Evolutionary conservation across 768 basidiomycete species (phyloP), one percentile per base, ranked within the genome.

Genomic region (Lanmaoa pseudosensibilis): DNA sequence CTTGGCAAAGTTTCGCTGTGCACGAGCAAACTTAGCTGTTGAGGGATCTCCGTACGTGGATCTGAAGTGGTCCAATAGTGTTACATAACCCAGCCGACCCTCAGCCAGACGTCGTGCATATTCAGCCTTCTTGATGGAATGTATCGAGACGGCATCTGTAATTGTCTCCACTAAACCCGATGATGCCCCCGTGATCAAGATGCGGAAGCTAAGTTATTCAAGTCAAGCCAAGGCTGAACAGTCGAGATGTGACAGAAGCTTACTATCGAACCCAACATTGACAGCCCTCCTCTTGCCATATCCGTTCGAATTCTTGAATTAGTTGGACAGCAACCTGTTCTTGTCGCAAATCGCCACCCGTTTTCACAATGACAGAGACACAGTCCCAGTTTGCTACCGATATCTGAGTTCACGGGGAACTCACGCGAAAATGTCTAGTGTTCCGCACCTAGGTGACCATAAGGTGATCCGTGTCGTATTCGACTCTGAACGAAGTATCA

Each of bases 121-220:
- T 69, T 97, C 96, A 3, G 93, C 90, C 74, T 99, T 99, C 80
- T 99, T 99, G 72, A 99, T 97, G 1, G 97, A 98, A 70, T 99
- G 97, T 63, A 99, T 93, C 5, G 97, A 98, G 0, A 98, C 94
- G 0, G 96, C 91, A 64, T 99, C 97, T 4, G 94, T 98, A 61
- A 99, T 98, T 0, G 97, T 99, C 74, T 99, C 97, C 0, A 99
- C 93, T 48, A 99, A 74, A 23, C 95, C 97, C 13, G 97, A 98
- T 3, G 84, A 84, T 45, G 89, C 91, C 6, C 95, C 94, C 1
- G 94, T 97, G 59, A 98, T 96, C 56, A 98, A 74, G 56, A 99
- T 99, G 4, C 92, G 88, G 81, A 98, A 98, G 73, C 95, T 97
- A 63, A 6, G 36, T 46, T 25, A 48, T 44, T 47, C 33, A n/a